Percentiles rank a stretch among this genome's conserved stretches.
These are phyloP conservation scores for Chenopodium quinoa DNA, from an alignment of 148 eudicot species.

Conservation along the genomic window DNA sequence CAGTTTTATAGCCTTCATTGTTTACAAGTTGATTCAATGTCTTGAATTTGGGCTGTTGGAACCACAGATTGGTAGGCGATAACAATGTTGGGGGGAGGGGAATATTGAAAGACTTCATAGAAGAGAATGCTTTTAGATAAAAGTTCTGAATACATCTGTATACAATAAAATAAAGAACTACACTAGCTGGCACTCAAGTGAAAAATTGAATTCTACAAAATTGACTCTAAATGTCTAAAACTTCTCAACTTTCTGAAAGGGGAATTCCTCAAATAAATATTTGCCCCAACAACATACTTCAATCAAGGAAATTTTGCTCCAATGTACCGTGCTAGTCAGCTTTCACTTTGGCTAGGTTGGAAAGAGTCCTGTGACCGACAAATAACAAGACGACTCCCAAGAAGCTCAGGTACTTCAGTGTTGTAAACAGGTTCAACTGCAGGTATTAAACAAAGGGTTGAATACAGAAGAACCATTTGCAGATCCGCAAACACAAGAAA, in stretches of 20 bases:
- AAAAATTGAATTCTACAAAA: constrained; percentile 34
- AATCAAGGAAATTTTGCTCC: not conserved
- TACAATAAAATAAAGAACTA: constrained; percentile 12
- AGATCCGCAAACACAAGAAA: not conserved
- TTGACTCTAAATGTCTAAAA: constrained; percentile 22
- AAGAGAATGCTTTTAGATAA: constrained; percentile 15
- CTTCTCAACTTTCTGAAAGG: not conserved
- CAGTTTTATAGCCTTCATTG: too few species aligned
- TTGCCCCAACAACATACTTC: not conserved
- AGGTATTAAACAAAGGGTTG: constrained; percentile 3
- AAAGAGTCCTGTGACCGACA: constrained; percentile 79
- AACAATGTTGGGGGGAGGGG: too few species aligned
- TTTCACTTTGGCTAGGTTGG: constrained; percentile 87
- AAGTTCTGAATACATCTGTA: constrained; percentile 26
- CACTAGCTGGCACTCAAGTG: constrained; percentile 5
- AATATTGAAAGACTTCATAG: not conserved
- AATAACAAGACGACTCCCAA: constrained; percentile 76
- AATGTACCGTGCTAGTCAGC: constrained; percentile 41
- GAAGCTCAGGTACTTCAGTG: constrained; percentile 73
- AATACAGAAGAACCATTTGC: not conserved
- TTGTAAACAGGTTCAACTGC: constrained; percentile 89
- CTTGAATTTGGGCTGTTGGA: too few species aligned
- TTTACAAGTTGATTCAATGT: too few species aligned
- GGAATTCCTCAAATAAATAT: constrained; percentile 17
- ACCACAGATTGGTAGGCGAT: too few species aligned